Evolutionary conservation across 768 basidiomycete species (phyloP), one percentile per base, ranked within the genome.

Genomic region (Pisolithus microcarpus): DNA sequence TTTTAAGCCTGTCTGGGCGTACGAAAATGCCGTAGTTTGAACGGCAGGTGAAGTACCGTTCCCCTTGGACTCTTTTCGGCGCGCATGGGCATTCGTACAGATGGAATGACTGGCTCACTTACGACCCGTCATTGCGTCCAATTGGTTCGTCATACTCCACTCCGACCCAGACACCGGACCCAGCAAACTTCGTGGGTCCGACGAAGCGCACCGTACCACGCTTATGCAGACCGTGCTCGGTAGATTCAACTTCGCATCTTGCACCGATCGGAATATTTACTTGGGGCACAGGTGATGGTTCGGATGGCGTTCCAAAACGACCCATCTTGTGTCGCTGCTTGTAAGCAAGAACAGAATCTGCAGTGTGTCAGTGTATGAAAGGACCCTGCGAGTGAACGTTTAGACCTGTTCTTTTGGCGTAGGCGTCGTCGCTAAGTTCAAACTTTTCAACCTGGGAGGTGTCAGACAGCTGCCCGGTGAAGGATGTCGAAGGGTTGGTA

Each of bases 71-170:
- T 1, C 93, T 95, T 56, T 16, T 10, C 7, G 10, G 30, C 8
- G 24, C 38, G 40, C 46, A 38, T 4, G n/a, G 26, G 38, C 16
- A 10, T 38, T 18, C 16, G 21, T 26, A 15, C 37, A 38, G 8
- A 1, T 45, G 49, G 47, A 46, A 16, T 13, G 16, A 39, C 2
- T 18, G 48, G 50, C 23, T 15, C 8, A 82, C 92, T 70, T 63
- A 95, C 93, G 83, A 84, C 58, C 95, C 95, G 65, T 97, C 88
- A 55, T 94, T 93, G 72, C 94, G 97, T 10, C 95, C 95, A 21
- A 91, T 75, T 3, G 95, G 94, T 60, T 98, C 95, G 62, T 98
- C 95, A 61, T 93, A 90, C 65, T 95, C 91, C 18, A 98, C 75
- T 0, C 95, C 95, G 1, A 97, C 78, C 94, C 94, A 98, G 0